phyloP scores from a whole-genome alignment of 2,329 filamentous ascomycete species.

The Colletotrichum sp. region DNA sequence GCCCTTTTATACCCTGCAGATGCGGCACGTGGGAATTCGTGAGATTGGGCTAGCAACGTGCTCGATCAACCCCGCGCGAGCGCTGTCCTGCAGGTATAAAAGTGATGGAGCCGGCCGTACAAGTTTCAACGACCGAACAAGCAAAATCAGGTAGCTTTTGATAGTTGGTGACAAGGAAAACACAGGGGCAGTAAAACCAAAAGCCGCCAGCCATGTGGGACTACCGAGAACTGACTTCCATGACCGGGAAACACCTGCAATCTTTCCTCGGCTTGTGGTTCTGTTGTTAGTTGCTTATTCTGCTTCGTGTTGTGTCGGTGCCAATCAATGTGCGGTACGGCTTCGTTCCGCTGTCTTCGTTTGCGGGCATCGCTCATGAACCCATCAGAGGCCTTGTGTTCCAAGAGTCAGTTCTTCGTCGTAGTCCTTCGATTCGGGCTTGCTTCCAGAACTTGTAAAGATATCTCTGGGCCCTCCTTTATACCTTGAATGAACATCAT shows the following conservation, averaged over 20 bases:
- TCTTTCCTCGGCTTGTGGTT: rapidly evolving
- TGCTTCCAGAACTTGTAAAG: not conserved
- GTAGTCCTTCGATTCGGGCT: not conserved
- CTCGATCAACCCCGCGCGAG: not conserved
- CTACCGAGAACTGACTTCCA: not conserved
- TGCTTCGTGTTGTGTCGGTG: not conserved
- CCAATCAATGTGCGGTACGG: too few relatives aligned
- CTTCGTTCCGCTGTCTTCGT: rapidly evolving
- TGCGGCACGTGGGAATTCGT: too few relatives aligned
- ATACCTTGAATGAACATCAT: rapidly evolving
- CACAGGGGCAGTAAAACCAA: too few relatives aligned
- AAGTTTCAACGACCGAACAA: not conserved
- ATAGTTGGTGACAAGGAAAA: rapidly evolving
- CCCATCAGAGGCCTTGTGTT: too few relatives aligned
- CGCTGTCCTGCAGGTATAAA: not conserved
- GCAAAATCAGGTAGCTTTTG: not conserved
- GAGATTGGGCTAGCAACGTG: not conserved
- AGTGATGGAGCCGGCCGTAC: not conserved
- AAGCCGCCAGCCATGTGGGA: too few relatives aligned
- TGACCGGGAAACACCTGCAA: too few relatives aligned
- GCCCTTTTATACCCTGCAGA: too few relatives aligned
- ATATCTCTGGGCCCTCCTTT: not conserved
- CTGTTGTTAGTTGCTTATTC: not conserved
- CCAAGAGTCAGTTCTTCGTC: too few relatives aligned
- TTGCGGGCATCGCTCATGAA: not conserved